Evolutionary conservation across 805 yeast genomes (phyloP).

Genomic region (Cyberlindnera samutprakarnensis): DNA sequence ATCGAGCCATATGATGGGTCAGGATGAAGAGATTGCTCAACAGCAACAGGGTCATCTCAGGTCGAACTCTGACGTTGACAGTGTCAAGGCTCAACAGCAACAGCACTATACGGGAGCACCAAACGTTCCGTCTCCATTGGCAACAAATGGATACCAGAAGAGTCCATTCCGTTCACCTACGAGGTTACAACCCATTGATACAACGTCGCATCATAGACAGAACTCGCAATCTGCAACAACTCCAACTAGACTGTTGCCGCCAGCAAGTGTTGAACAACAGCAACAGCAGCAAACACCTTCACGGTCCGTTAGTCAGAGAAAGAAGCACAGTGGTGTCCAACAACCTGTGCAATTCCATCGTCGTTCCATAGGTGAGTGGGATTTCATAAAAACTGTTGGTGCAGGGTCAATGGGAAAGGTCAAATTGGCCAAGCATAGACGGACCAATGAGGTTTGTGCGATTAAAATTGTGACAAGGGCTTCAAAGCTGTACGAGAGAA

Average conservation of each 20-base stretch:
- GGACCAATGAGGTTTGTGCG: conserved; percentile 79
- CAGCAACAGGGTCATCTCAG: too few species aligned
- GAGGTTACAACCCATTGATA: too few species aligned
- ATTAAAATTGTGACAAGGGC: conserved; percentile 92
- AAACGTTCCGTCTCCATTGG: too few species aligned
- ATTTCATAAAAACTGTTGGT: conserved; percentile 87
- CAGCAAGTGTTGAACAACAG: conserved; percentile 13
- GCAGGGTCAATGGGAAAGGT: conserved; percentile 99
- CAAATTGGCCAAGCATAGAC: conserved; percentile 80
- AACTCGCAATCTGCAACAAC: too few species aligned
- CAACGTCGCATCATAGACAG: too few species aligned
- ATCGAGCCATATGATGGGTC: too few species aligned
- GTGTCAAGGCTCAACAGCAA: too few species aligned
- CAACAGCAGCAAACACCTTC: conserved; percentile 8
- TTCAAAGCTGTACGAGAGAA: conserved; percentile 64
- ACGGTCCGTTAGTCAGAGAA: conserved; percentile 11
- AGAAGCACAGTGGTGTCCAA: conserved; percentile 7
- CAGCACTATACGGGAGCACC: conserved; percentile 1
- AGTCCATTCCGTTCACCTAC: too few species aligned
- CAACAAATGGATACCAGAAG: too few species aligned
- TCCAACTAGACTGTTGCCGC: conserved; percentile 13
- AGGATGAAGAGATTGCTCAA: too few species aligned
- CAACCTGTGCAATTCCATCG: conserved; percentile 52
- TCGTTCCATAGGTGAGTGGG: conserved; percentile 94
- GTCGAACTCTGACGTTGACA: too few species aligned